phyloP scores from a whole-genome alignment of 352 stramenopile species.

The Phytophthora meadii region DNA sequence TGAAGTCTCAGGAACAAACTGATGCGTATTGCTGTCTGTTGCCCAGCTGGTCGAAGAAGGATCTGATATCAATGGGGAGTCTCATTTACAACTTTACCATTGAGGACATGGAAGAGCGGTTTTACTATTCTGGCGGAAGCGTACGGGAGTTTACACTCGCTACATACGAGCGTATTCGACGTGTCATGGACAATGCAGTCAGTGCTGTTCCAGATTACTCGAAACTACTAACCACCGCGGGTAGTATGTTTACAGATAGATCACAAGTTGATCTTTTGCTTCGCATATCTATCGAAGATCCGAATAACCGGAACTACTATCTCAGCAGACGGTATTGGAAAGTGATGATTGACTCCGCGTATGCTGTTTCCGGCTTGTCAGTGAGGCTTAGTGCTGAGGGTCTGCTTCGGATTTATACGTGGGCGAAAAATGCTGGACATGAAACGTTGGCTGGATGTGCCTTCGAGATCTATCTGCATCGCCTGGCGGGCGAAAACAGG shows the following conservation, averaged over 20 bases:
- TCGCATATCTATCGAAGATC: slow-evolving; percentile 22
- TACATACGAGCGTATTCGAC: not conserved
- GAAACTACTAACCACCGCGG: not conserved
- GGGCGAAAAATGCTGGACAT: slow-evolving; percentile 4
- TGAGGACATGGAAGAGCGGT: not conserved
- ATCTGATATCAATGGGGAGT: slow-evolving; percentile 2
- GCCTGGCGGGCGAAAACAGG: not conserved
- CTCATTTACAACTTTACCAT: not conserved
- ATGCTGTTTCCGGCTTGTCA: slow-evolving; percentile 12
- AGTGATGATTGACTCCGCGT: slow-evolving; percentile 27
- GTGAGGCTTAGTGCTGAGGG: not conserved
- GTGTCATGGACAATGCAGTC: slow-evolving; percentile 2
- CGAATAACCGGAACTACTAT: too few relatives aligned
- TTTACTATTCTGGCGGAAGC: slow-evolving; percentile 22
- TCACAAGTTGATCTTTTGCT: slow-evolving; percentile 4
- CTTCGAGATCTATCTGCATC: slow-evolving; percentile 22
- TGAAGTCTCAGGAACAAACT: slow-evolving; percentile 17
- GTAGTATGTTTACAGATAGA: not conserved
- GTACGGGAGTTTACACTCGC: slow-evolving; percentile 13
- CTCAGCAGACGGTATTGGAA: too few relatives aligned
- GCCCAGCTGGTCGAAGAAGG: slow-evolving; percentile 14
- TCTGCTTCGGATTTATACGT: slow-evolving; percentile 6
- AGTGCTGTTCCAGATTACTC: slow-evolving; percentile 3
- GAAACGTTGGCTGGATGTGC: slow-evolving; percentile 11
- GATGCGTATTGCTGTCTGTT: slow-evolving; percentile 23